phyloP scores from a whole-genome alignment of 2,329 filamentous ascomycete species.

The Chaetomiaceae sp. region DNA sequence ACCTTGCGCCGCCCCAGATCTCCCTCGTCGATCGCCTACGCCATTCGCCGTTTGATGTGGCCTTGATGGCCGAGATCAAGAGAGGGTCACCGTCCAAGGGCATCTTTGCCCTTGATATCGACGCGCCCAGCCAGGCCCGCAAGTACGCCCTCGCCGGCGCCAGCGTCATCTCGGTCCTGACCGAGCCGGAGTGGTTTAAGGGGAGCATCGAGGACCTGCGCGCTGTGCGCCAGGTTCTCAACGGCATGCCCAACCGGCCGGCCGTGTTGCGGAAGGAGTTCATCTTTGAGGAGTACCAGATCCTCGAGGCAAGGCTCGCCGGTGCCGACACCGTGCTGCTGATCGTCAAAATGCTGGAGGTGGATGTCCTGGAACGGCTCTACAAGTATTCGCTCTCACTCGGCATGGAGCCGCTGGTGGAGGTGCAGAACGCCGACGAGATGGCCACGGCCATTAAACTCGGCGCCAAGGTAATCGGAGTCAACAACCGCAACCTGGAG shows the following conservation, averaged over 20 bases:
- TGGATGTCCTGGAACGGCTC: slow-evolving; percentile 65
- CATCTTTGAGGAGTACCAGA: slow-evolving; percentile 97
- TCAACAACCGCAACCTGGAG: slow-evolving; percentile 95
- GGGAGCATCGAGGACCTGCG: slow-evolving; percentile 91
- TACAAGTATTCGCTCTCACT: slow-evolving; percentile 86
- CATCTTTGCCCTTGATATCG: slow-evolving; percentile 81
- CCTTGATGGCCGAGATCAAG: slow-evolving; percentile 96
- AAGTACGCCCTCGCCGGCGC: slow-evolving; percentile 92
- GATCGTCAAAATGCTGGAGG: slow-evolving; percentile 96
- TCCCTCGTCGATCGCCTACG: slow-evolving; percentile 74
- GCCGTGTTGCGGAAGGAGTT: slow-evolving; percentile 95
- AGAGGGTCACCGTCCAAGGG: slow-evolving; percentile 95
- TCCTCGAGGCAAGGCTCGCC: slow-evolving; percentile 85
- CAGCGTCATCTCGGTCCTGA: slow-evolving; percentile 96
- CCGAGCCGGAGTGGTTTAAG: slow-evolving; percentile 98
- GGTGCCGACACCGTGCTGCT: slow-evolving; percentile 92
- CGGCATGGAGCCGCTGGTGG: slow-evolving; percentile 95
- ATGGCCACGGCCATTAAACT: slow-evolving; percentile 84
- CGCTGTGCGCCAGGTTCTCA: slow-evolving; percentile 80
- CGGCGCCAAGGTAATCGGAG: slow-evolving; percentile 86
- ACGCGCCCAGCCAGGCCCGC: slow-evolving; percentile 82
- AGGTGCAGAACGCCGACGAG: slow-evolving; percentile 91
- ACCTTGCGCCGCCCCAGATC: slow-evolving; percentile 78
- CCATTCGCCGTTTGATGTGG: slow-evolving; percentile 80
- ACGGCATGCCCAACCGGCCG: slow-evolving; percentile 86